Evolutionary conservation across 192 early-diverging fungal genomes (phyloP), one percentile per base, ranked within the genome.

Genomic region (Geranomyces michiganensis): DNA sequence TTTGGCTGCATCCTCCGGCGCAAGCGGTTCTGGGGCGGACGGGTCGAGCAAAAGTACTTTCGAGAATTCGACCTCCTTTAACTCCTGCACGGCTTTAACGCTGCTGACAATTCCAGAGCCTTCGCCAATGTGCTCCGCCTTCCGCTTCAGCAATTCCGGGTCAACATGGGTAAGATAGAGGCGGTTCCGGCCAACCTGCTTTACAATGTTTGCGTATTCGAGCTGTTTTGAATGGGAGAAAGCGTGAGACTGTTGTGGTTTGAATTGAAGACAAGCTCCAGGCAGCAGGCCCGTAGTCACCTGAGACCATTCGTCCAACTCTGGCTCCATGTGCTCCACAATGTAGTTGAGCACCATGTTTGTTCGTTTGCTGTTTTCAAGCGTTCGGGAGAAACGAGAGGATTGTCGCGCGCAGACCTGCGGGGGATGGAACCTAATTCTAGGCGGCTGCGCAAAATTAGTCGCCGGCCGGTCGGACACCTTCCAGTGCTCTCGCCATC

Each of bases 311-410:
- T 88, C 89, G 59, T 91, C 85, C 77, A 89, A 63, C 72, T 80
- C 86, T 56, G 86, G 85, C 71, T 92, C 89, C 81, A 92, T 83
- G 71, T 92, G 91, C 73, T 92, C 91, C 51, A 92, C 83, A 72
- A 92, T 89, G 76, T 86, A 92, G 48, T 84, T 86, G 55, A 82
- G 31, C 65, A 44, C 63, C 63, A 53, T 53, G 36, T 10, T 41
- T 41, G 36, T 41, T n/a, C n/a, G n/a, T n/a, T n/a, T n/a, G n/a
- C n/a, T n/a, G 36, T 41, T 41, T 41, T 41, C 10, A n/a, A n/a
- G n/a, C n/a, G n/a, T n/a, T n/a, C n/a, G n/a, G n/a, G n/a, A n/a
- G n/a, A n/a, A n/a, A n/a, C n/a, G n/a, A n/a, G n/a, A n/a, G n/a
- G n/a, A n/a, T n/a, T n/a, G n/a, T n/a, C n/a, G n/a, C n/a, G n/a